phyloP scores from a whole-genome alignment of 2,329 filamentous ascomycete species.

The Sporothrix phasma region DNA sequence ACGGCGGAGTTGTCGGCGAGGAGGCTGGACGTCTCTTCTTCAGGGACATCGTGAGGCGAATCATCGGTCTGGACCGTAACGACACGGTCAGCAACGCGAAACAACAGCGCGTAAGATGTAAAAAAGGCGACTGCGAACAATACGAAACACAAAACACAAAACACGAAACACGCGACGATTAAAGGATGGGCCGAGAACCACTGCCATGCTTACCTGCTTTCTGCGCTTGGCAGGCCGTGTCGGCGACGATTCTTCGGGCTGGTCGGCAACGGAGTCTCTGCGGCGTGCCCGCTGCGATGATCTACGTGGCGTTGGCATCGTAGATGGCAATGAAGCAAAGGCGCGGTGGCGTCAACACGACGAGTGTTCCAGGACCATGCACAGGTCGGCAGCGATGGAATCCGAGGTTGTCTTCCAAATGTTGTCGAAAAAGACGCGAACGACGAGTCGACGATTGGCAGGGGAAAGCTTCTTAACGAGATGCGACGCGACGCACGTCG shows the following conservation, averaged over 20 bases:
- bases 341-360: slow-evolving; percentile 4
- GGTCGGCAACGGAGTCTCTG: slow-evolving; percentile 24
- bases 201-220: slow-evolving; percentile 46
- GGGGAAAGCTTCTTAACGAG: neutral
- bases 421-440: neutral
- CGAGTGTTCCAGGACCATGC: slow-evolving; percentile 4
- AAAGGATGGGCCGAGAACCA: neutral
- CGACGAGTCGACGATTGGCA: neutral
- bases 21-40: slow-evolving; percentile 36
- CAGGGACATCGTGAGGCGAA: slow-evolving; percentile 34
- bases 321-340: slow-evolving; percentile 1
- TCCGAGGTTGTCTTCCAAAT: neutral
- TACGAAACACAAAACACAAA: too few relatives aligned
- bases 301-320: slow-evolving; percentile 26
- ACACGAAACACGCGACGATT: neutral
- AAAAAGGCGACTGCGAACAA: neutral
- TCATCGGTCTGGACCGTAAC: slow-evolving; percentile 30
- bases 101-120: slow-evolving; percentile 2
- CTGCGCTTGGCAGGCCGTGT: slow-evolving; percentile 54
- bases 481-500: slow-evolving; percentile 11
- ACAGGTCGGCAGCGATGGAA: neutral
- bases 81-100: neutral
- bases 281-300: slow-evolving; percentile 26
- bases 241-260: slow-evolving; percentile 44
- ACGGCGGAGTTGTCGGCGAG: slow-evolving; percentile 32